phyloP scores from a whole-genome alignment of 352 stramenopile genomes.

The Pythium aquatile region DNA sequence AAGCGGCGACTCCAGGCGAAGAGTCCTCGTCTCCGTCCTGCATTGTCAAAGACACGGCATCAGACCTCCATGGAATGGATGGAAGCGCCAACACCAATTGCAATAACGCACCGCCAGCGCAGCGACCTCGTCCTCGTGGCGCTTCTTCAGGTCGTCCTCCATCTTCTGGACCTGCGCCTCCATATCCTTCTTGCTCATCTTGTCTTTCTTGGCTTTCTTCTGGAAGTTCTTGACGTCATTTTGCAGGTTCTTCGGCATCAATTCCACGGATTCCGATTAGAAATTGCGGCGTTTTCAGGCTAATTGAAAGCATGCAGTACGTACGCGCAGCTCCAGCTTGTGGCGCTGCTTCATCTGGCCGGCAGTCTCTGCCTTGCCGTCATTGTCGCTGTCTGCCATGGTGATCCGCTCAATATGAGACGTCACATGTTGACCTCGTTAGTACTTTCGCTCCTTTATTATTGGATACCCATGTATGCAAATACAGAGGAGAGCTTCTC shows the following conservation, averaged over 20 bases:
- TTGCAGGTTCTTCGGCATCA: slow-evolving; percentile 55
- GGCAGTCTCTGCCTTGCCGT: slow-evolving; percentile 56
- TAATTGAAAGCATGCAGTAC: slow-evolving; percentile 9
- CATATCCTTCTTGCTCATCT: slow-evolving; percentile 71
- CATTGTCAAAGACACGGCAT: not conserved
- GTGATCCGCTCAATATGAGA: not conserved
- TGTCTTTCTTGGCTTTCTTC: slow-evolving; percentile 87
- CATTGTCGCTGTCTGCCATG: slow-evolving; percentile 29
- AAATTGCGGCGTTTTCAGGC: not conserved
- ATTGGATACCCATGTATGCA: not conserved
- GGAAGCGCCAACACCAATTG: not conserved
- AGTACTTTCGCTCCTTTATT: slow-evolving; percentile 6
- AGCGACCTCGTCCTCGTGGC: slow-evolving; percentile 53
- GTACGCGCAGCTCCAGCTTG: slow-evolving; percentile 81
- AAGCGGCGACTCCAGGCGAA: not conserved
- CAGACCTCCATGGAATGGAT: not conserved
- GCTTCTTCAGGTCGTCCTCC: slow-evolving; percentile 52
- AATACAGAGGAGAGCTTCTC: slow-evolving; percentile 6
- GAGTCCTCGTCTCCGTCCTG: slow-evolving; percentile 17
- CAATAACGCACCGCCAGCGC: slow-evolving; percentile 27
- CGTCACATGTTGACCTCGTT: not conserved
- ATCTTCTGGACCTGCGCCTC: slow-evolving; percentile 57
- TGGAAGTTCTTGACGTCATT: slow-evolving; percentile 76
- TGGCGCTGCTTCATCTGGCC: slow-evolving; percentile 86
- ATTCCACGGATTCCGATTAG: not conserved